These are phyloP conservation scores for Aspergillus incahuasiensis DNA, from an alignment of 495 filamentous ascomycete genomes.

Conservation along the genomic window DNA sequence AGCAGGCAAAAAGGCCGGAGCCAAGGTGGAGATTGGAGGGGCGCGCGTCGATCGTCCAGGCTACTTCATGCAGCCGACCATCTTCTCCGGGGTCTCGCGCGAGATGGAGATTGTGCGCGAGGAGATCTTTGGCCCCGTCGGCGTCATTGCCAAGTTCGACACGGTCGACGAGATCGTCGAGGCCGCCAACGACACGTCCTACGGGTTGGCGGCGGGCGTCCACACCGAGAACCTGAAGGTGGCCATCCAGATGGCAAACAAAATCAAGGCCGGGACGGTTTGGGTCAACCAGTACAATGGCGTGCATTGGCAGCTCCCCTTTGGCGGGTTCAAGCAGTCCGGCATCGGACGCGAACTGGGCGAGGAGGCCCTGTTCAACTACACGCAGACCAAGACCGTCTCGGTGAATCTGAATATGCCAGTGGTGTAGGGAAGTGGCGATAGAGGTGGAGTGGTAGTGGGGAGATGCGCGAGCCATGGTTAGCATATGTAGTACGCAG, in stretches of 20 bases:
- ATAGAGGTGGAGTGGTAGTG: too few relatives aligned
- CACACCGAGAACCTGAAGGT: slow-evolving; percentile 75
- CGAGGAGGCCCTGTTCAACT: not conserved
- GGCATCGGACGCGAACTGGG: slow-evolving; percentile 1
- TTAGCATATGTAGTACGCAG: too few relatives aligned
- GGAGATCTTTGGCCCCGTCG: slow-evolving; percentile 51
- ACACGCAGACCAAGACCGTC: slow-evolving; percentile 1
- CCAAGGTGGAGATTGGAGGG: slow-evolving; percentile 68
- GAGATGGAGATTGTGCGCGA: slow-evolving; percentile 40
- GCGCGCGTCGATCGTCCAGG: slow-evolving; percentile 39
- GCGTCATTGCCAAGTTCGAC: slow-evolving; percentile 52
- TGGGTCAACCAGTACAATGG: slow-evolving; percentile 6
- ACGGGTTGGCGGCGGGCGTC: slow-evolving; percentile 62
- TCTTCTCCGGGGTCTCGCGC: slow-evolving; percentile 39
- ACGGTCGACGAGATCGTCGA: slow-evolving; percentile 77
- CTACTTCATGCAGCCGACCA: slow-evolving; percentile 47
- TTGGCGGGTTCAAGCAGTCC: slow-evolving; percentile 4
- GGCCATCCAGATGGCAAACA: slow-evolving; percentile 71
- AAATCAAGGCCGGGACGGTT: slow-evolving; percentile 64
- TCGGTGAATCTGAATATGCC: not conserved
- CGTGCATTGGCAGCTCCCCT: slow-evolving; percentile 8
- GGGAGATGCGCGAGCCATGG: too few relatives aligned
- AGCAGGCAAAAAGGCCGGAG: slow-evolving; percentile 70
- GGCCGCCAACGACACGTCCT: slow-evolving; percentile 69
- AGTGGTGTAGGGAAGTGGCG: too few relatives aligned